phyloP scores from a whole-genome alignment of 2,329 filamentous ascomycete genomes.

The Cercospora zeina region DNA sequence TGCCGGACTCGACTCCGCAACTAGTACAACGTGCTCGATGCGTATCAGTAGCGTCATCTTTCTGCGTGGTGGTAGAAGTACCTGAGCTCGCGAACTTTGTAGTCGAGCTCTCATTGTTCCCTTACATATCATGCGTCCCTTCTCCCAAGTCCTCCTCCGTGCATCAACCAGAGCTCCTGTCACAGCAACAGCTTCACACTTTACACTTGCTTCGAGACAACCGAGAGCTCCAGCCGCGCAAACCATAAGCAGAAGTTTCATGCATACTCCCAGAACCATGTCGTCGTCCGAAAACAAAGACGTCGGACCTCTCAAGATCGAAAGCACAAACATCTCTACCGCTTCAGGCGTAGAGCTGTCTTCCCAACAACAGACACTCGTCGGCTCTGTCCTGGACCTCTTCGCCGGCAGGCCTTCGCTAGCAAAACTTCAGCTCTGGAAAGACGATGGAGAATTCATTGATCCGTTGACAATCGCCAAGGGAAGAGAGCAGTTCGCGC shows the following conservation, averaged over 20 bases:
- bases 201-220: background rate
- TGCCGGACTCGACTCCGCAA: background rate
- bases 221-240: background rate
- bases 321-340: slow-evolving; percentile 57
- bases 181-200: background rate
- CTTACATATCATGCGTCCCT: slow-evolving; percentile 6
- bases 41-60: slow-evolving; percentile 4
- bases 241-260: background rate
- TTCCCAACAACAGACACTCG: slow-evolving; percentile 54
- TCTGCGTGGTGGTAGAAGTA: background rate
- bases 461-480: slow-evolving; percentile 61
- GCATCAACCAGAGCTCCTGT: background rate
- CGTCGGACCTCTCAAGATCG: slow-evolving; percentile 48
- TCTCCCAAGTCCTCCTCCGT: background rate
- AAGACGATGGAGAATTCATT: slow-evolving; percentile 57
- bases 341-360: slow-evolving; percentile 54
- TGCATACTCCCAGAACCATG: background rate
- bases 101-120: background rate
- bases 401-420: slow-evolving; percentile 62
- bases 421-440: slow-evolving; percentile 61
- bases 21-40: background rate
- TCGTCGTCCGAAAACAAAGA: slow-evolving; percentile 8
- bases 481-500: slow-evolving; percentile 55
- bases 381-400: slow-evolving; percentile 62
- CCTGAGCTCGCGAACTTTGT: background rate